Evolutionary conservation across 2,329 filamentous ascomycete genomes (phyloP), one percentile per base, ranked within the genome.

Genomic region (Claviceps arundinis): DNA sequence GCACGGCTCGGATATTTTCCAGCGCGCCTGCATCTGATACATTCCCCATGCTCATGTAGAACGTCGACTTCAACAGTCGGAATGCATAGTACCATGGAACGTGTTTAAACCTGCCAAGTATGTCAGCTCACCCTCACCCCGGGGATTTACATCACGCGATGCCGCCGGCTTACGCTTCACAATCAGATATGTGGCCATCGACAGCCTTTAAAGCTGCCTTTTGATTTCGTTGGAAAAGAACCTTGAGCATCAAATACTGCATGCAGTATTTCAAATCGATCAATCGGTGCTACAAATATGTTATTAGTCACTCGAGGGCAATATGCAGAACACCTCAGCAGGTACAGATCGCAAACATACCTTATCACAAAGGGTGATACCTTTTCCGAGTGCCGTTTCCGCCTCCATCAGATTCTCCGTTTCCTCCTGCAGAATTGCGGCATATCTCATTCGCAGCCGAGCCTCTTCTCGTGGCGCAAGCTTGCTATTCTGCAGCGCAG

Each of bases 81-180:
- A 90, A 85, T 0, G 83, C 84, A 62, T 90, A 91, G 16, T 84
- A 75, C 87, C 87, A 91, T 48, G 81, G 77, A 8, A 76, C 71
- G 58, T 86, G 82, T 61, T 82, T 80, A 60, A 81, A 82, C 38
- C 73, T 80, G 54, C 26, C 30, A 30, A 30, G 2, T 13, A 17
- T 16, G 50, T 56, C 34, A 50, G 48, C 41, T 38, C 22, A 5
- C n/a, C 13, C 37, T 19, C 22, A 30, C 22, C 37, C 43, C 22
- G 13, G 46, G 26, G 1, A 19, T 34, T 24, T 26, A n/a, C 30
- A 37, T 30, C 26, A 13, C 16, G n/a, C 11, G 8, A 4, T 4
- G 47, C 17, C 4, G 47, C 17, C 4, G 19, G 66, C 78, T 60
- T 69, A 84, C 70, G 81, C 77, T 64, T 84, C 78, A 34, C 82